Conservation (phyloP, 139 green algal species). For the Coelastrella sp. region DNA sequence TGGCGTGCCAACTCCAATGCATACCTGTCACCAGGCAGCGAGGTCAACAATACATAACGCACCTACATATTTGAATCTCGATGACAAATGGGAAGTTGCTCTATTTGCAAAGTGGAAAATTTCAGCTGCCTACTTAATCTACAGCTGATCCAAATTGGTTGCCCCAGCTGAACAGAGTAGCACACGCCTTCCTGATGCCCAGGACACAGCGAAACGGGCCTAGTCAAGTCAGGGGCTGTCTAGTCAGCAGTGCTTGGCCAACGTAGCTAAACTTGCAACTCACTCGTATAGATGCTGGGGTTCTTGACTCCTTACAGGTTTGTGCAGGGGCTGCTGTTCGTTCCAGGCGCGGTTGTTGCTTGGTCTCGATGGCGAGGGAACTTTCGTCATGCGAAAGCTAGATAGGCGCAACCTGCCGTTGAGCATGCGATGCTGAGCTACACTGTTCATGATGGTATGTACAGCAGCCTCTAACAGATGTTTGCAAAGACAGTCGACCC, state of each 20-base stretch:
- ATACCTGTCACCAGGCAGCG: constrained; percentile 36
- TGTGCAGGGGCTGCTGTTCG: neutral
- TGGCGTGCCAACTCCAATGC: constrained; percentile 52
- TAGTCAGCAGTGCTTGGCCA: neutral
- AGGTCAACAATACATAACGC: neutral
- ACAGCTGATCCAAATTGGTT: neutral
- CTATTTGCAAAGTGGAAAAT: no score
- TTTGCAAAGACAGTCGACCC: no score
- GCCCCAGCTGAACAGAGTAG: neutral
- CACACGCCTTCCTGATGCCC: neutral
- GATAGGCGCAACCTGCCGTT: no score
- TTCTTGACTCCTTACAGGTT: neutral
- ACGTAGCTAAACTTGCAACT: neutral
- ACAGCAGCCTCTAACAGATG: no score
- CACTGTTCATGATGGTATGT: no score
- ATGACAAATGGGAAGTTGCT: no score
- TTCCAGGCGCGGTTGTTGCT: constrained; percentile 1
- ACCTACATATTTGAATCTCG: no score
- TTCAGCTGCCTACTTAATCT: no score
- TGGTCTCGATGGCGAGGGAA: neutral
- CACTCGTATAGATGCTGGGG: constrained; percentile 36
- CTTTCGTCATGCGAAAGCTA: neutral
- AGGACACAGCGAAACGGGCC: neutral
- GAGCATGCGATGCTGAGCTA: no score
- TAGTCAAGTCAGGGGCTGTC: neutral